Evolutionary conservation across 805 yeast species (phyloP), one percentile per base, ranked within the genome.

Genomic region (Diddensiella transvaalensis): DNA sequence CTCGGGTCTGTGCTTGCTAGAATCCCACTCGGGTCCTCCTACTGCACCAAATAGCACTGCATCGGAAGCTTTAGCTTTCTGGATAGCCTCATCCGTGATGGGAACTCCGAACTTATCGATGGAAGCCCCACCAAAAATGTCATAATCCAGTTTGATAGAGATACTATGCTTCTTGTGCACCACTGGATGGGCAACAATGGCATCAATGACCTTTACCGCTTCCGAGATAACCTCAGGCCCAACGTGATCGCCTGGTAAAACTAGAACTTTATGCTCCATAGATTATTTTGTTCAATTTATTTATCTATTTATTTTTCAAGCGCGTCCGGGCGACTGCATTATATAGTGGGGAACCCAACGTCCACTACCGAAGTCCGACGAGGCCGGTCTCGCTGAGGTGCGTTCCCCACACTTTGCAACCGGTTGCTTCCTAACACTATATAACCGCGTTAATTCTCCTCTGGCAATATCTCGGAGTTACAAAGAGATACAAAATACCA

Each of bases 1-100:
- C 68, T 90, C 98, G 45, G 98, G 98, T 73, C 98, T 82, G 40
- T 89, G 96, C 42, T 95, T 95, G 21, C 95, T 23, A 13, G 77
- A 64, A 32, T 97, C 97, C 98, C 98, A 90, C 72, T 91, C 90
- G 53, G 98, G 98, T 33, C 98, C 98, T 56, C 98, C 98, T 32
- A 90, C 98, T 4, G 98, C 96, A 58, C 98, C 98, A 51, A 90
- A 75, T 56, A 90, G 72, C 13, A 90, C 95, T 17, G 97, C 98
- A 65, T 89, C 95, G 0, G 96, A 83, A 35, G 71, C 70, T 68
- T 86, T 87, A 22, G 96, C 78, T 8, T 95, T 87, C 42, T 71
- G 83, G 42, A 90, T 74, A 1, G 96, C 78, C 49, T 77, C 88
- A 48, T 83, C 93, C 8, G 96, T 85, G 56, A 91, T 74, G 51